phyloP scores from a whole-genome alignment of 345 rosid genomes.

The Salix udensis region DNA sequence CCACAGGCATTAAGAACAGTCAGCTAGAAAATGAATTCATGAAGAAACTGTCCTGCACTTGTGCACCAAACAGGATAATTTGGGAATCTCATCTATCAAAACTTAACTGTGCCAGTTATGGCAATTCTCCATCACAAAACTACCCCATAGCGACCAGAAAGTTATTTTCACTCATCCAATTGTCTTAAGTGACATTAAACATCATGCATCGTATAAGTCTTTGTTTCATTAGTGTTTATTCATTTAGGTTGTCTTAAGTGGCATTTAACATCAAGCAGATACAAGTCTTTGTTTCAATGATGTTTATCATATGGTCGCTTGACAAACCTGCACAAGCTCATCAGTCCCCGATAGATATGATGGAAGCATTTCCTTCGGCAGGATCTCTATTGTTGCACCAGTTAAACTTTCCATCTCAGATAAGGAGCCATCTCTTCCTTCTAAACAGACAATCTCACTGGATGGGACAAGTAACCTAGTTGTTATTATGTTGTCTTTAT shows the following conservation, averaged over 20 bases:
- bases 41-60: neutral
- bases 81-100: neutral
- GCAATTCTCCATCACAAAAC: neutral
- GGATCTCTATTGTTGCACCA: slow-evolving; percentile 68
- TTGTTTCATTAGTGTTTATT: neutral
- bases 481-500: slow-evolving; percentile 63
- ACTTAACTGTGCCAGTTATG: neutral
- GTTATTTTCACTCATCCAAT: neutral
- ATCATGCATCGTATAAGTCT: neutral
- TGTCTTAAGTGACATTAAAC: neutral
- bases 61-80: neutral
- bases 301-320: slow-evolving; percentile 5
- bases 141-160: neutral
- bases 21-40: neutral
- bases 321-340: slow-evolving; percentile 81
- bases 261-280: slow-evolving; percentile 8
- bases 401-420: slow-evolving; percentile 68
- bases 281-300: neutral
- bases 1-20: neutral
- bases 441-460: slow-evolving; percentile 72
- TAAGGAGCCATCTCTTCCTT: slow-evolving; percentile 78
- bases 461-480: slow-evolving; percentile 74
- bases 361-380: slow-evolving; percentile 68
- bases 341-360: slow-evolving; percentile 51
- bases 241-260: neutral